These are phyloP conservation scores for Lolium perenne DNA, from an alignment of 176 grass and related monocot genomes.

Conservation along the genomic window DNA sequence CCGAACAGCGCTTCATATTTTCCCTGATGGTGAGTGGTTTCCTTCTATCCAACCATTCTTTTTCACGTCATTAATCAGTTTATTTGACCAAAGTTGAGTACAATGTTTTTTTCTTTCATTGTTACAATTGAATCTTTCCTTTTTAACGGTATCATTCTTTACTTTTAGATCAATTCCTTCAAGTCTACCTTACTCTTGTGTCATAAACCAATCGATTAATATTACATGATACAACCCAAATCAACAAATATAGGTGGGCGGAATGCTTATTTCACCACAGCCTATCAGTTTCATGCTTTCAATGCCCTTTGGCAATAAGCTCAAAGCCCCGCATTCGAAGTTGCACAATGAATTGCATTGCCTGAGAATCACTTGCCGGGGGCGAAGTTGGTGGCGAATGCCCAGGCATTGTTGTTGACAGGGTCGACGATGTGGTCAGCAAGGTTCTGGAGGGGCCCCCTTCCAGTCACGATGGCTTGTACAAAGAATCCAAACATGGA, in stretches of 20 bases:
- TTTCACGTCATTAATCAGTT: background rate
- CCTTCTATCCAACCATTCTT: background rate
- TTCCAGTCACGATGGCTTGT: constrained; percentile 53
- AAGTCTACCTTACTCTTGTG: background rate
- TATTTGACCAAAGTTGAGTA: background rate
- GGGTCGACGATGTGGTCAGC: constrained; percentile 53
- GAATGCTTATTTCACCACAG: background rate
- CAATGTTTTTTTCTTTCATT: background rate
- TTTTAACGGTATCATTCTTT: background rate
- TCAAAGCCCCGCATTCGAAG: background rate
- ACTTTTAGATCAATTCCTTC: background rate
- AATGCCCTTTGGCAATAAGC: background rate
- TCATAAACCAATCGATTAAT: constrained; percentile 1
- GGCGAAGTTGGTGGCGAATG: constrained; percentile 52
- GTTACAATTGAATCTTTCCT: background rate
- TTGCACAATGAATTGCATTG: background rate
- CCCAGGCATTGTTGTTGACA: constrained; percentile 52
- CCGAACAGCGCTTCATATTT: background rate
- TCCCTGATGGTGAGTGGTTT: background rate
- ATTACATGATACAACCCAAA: constrained; percentile 10
- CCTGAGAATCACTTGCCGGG: constrained; percentile 23
- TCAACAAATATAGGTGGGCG: background rate
- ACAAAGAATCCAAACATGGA: constrained; percentile 59
- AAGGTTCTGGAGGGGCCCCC: constrained; percentile 45
- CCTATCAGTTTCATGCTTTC: background rate